Evolutionary conservation across 148 eudicot species (phyloP).

Genomic region (Chenopodium album): DNA sequence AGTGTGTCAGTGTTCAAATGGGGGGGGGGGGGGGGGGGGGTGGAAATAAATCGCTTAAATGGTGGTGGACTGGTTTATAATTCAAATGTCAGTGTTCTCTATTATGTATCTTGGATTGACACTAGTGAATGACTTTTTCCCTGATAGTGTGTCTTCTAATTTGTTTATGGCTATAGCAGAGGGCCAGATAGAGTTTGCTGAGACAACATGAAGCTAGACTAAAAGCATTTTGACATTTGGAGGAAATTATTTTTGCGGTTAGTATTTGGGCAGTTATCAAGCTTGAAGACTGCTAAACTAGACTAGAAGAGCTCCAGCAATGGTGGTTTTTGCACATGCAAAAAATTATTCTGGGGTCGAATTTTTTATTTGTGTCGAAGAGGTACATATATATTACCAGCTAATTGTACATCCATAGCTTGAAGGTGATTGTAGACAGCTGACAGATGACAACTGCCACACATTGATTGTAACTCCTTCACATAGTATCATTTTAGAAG

Average conservation of each 20-base stretch:
- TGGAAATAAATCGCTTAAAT: too few species aligned
- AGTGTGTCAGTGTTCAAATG: too few species aligned
- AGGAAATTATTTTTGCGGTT: constrained; percentile 5
- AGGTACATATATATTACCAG: constrained; percentile 20
- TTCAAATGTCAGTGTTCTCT: not conserved
- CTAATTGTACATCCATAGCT: constrained; percentile 33
- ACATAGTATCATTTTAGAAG: constrained; percentile 4
- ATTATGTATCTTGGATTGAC: not conserved
- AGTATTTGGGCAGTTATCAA: not conserved
- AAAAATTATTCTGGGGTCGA: not conserved
- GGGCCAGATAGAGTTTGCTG: constrained; percentile 12
- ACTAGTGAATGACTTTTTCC: not conserved
- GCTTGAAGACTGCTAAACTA: constrained; percentile 6
- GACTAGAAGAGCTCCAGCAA: constrained; percentile 9
- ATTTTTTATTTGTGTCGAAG: constrained; percentile 2
- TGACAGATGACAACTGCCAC: constrained; percentile 20
- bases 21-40: too few species aligned
- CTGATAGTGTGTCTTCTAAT: not conserved
- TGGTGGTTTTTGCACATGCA: not conserved
- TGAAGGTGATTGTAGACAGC: constrained; percentile 18
- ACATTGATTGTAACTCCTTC: constrained; percentile 13
- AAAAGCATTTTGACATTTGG: constrained; percentile 12
- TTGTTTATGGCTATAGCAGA: constrained; percentile 26
- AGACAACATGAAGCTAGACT: constrained; percentile 12
- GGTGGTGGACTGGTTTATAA: not conserved